Evolutionary conservation across 75 land plant genomes (phyloP), one percentile per base, ranked within the genome.

Genomic region (Pinus taeda): DNA sequence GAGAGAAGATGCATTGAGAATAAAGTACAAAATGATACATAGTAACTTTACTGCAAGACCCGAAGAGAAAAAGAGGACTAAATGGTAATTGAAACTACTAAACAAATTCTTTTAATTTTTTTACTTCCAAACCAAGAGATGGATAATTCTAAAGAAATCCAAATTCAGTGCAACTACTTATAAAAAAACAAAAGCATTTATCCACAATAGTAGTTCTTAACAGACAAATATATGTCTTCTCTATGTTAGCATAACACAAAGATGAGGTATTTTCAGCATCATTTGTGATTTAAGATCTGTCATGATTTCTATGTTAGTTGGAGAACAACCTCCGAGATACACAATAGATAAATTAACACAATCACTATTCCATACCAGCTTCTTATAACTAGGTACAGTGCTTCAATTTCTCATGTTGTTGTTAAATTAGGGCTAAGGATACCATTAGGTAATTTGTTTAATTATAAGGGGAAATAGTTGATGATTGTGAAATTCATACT

Each of bases 311-410:
- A n/a, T n/a, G n/a, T n/a, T n/a, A n/a, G n/a, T n/a, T n/a, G n/a
- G n/a, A n/a, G n/a, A n/a, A n/a, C n/a, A n/a, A n/a, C n/a, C n/a
- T n/a, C n/a, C n/a, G n/a, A n/a, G n/a, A n/a, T n/a, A n/a, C n/a
- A n/a, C n/a, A n/a, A n/a, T n/a, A n/a, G n/a, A n/a, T n/a, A n/a
- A n/a, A n/a, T n/a, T n/a, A n/a, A n/a, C n/a, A n/a, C n/a, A n/a
- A n/a, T n/a, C n/a, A n/a, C n/a, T 78, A 85, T 92, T 62, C 97
- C 97, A 14, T 85, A 29, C 59, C 92, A 94, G 74, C 76, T 94
- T 29, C 88, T 90, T 21, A 74, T 94, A 20, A 85, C 75, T 57
- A 82, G 84, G 81, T 92, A 94, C 79, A 89, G 92, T 65, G 79
- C 91, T 15, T 90, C 89, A 6, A 94, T 94, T 63, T 89, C 92